These are phyloP conservation scores for Coniochaeta pulveracea DNA, from an alignment of 2,329 filamentous ascomycete genomes.

Conservation along the genomic window DNA sequence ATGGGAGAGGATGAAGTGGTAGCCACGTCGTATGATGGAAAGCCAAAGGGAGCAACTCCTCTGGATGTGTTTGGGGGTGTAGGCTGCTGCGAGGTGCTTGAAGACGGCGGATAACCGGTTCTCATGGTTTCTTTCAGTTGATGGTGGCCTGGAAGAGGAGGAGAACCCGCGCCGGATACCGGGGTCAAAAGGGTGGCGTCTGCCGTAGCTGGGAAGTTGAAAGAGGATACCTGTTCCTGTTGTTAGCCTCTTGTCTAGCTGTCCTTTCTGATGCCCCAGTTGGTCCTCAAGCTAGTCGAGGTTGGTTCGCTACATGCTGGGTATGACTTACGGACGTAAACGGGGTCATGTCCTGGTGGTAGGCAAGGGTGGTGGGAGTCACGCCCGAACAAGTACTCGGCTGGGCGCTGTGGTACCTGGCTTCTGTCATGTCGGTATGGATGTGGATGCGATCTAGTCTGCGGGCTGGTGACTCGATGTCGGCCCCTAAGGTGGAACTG, in stretches of 20 bases:
- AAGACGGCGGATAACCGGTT: conserved; percentile 21
- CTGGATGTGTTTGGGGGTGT: conserved; percentile 33
- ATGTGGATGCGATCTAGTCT: conserved; percentile 12
- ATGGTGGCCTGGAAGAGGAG: conserved; percentile 33
- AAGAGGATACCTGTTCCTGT: conserved; percentile 19
- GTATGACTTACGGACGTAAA: conserved; percentile 9
- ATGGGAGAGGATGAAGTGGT: conserved; percentile 34
- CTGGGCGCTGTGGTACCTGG: conserved; percentile 14
- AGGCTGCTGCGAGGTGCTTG: conserved; percentile 26
- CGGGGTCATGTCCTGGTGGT: conserved; percentile 8
- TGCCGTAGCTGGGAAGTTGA: conserved; percentile 22
- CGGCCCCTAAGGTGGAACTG: conserved; percentile 9
- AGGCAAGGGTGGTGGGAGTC: conserved; percentile 7
- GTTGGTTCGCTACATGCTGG: not conserved
- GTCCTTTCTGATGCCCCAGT: too few relatives aligned
- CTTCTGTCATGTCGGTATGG: conserved; percentile 16
- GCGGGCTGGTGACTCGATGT: conserved; percentile 8
- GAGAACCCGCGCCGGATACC: conserved; percentile 35
- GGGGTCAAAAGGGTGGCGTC: conserved; percentile 38
- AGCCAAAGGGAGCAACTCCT: conserved; percentile 29
- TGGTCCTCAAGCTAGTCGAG: not conserved
- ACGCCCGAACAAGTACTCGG: conserved; percentile 8
- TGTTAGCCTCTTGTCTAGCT: too few relatives aligned
- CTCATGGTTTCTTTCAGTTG: conserved; percentile 26
- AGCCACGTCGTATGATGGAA: conserved; percentile 33